Evolutionary conservation across 257 asterid genomes (phyloP), one percentile per base, ranked within the genome.

Genomic region (Gardenia jasminoides): DNA sequence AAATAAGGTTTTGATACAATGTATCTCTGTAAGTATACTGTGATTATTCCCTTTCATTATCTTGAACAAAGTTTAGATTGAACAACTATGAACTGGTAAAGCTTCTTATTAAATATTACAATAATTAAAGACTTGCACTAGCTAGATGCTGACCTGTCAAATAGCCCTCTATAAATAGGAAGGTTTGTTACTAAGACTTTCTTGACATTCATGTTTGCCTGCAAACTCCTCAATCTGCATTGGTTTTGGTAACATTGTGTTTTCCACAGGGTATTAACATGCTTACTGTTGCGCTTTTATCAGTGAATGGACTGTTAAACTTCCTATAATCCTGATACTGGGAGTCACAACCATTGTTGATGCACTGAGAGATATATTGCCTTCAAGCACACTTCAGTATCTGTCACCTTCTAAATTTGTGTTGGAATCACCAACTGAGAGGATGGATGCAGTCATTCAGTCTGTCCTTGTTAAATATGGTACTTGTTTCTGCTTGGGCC

Each of bases 301-400:
- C 97, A 95, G 98, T 85, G 99, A 96, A 89, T 96, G 98, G 97
- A 86, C 87, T 26, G 80, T 87, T 78, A 96, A 93, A 86, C 66
- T 92, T 81, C 99, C 99, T 71, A 80, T 91, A 67, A 82, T 92
- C 80, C 86, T 96, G 84, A 81, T 96, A 80, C 83, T 92, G 82
- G 99, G 99, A 74, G 94, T 96, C 77, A 93, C 98, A 67, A 96
- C 99, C 54, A 91, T 87, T 68, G 76, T 86, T 83, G 94, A 92
- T 87, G 91, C 90, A 85, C 83, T 91, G 76, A 86, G 88, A 79
- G 88, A 82, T 84, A 82, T 75, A 75, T 83, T 96, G 75, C 82
- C 93, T 88, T 87, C 96, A 24, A 87, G 61, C 78, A 84, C 87
- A 33, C 92, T 88, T 79, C 89, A 88, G 73, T 78, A 84, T 80